phyloP scores from a whole-genome alignment of 1,139 yeast genomes.

The Kodamaea ohmeri region DNA sequence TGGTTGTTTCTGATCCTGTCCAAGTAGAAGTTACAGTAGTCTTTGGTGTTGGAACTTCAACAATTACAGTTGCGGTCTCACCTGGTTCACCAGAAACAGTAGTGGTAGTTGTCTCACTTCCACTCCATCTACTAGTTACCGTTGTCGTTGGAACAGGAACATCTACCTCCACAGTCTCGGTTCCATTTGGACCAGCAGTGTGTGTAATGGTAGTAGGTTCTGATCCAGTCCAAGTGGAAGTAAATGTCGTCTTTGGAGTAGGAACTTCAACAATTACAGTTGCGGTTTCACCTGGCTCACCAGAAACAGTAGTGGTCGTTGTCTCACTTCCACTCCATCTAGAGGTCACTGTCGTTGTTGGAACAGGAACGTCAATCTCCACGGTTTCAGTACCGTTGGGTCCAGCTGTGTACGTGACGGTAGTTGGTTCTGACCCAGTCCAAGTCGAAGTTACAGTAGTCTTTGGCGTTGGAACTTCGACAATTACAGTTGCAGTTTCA shows the following conservation, averaged over 20 bases:
- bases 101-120: conserved; percentile 7
- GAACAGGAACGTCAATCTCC: not conserved
- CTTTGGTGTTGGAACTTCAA: conserved; percentile 15
- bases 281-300: not conserved
- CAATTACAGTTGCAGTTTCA: not conserved
- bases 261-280: not conserved
- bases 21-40: not conserved
- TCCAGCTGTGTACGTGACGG: not conserved
- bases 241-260: not conserved
- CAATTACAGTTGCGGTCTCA: conserved; percentile 11
- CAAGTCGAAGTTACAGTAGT: not conserved
- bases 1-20: not conserved
- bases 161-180: conserved; percentile 8
- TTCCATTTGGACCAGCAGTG: not conserved
- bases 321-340: not conserved
- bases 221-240: not conserved
- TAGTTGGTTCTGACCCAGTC: not conserved
- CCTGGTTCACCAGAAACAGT: conserved; percentile 11
- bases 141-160: conserved; percentile 14
- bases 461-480: not conserved
- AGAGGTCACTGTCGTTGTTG: not conserved
- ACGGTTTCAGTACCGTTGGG: not conserved
- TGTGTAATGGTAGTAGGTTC: not conserved
- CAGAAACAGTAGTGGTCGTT: not conserved
- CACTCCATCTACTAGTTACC: conserved; percentile 13